Conservation (phyloP, 352 stramenopile species). For the Pythium brachiatum region DNA sequence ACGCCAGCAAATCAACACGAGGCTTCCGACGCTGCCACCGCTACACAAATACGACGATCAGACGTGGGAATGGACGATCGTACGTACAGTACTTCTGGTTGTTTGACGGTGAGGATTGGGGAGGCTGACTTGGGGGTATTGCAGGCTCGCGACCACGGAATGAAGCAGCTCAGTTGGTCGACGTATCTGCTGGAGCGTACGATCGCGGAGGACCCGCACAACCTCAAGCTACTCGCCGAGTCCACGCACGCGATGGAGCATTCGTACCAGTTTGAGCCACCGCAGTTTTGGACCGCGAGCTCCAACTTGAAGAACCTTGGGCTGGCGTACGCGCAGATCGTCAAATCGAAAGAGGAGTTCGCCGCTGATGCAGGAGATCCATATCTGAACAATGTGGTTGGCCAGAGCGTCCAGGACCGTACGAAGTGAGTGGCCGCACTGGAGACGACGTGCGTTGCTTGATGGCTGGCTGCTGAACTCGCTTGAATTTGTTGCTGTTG, state of each 20-base stretch:
- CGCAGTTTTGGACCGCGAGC: constrained; percentile 55
- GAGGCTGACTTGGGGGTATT: neutral
- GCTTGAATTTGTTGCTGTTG: neutral
- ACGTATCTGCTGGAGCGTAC: constrained; percentile 88
- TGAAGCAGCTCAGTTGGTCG: constrained; percentile 77
- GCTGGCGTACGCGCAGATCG: constrained; percentile 92
- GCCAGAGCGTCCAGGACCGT: constrained; percentile 32
- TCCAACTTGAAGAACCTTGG: constrained; percentile 92
- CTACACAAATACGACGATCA: constrained; percentile 78
- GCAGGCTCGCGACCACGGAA: constrained; percentile 66
- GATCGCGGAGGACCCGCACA: constrained; percentile 65
- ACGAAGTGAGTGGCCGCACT: constrained; percentile 35
- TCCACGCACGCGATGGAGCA: constrained; percentile 68
- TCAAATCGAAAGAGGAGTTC: constrained; percentile 74
- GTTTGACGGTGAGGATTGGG: neutral
- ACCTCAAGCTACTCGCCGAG: constrained; percentile 65
- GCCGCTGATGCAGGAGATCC: constrained; percentile 25
- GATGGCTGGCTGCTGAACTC: neutral
- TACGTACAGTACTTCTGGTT: constrained; percentile 33
- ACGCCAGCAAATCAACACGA: constrained; percentile 35
- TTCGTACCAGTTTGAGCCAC: constrained; percentile 63
- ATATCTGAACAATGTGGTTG: constrained; percentile 52
- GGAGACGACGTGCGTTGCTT: neutral
- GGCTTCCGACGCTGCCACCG: constrained; percentile 44
- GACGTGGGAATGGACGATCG: constrained; percentile 94